Base-by-base conservation (phyloP, 805 yeast species). In the Hanseniaspora pseudoguilliermondii region DNA sequence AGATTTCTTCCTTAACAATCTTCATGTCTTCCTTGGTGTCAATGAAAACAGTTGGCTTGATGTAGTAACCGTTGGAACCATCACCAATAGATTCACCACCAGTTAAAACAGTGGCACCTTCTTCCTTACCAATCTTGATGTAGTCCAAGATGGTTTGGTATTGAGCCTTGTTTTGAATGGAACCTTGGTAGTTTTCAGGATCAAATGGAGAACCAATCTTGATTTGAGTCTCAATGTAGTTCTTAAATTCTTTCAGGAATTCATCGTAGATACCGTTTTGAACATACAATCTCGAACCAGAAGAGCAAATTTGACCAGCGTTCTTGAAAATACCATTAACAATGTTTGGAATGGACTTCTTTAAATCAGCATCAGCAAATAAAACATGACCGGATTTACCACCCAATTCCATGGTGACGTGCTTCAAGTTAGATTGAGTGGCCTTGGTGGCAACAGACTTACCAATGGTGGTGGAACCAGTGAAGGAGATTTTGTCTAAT, bases 271-370 rank as follows among this genome's bases (percentile, higher is more conserved):
- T 74, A 38, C 77, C 83, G 60, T 81, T 87, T 71, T 84, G 90
- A 59, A 84, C 77, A 66, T 79, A 83, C 57, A 84, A 74, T 77
- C 93, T 81, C 39, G 90, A 83, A 67, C 90, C 90, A 48, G 90
- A 86, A 63, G 85, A 81, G 68, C 91, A 84, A 57, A 84, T 86
- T 72, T 84, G 89, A 71, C 90, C 91, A 60, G 88, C 82, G 72
- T 84, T 84, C 73, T 76, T 79, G 75, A 83, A 83, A 64, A 84
- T 84, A 74, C 88, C 88, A 50, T 76, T 70, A 53, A 80, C 74
- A 63, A 83, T 75, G 65, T 76, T 75, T 56, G 73, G 68, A 49
- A 73, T 65, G 49, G 76, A 68, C n/a, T 46, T 50, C 42, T 66
- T 67, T 54, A 78, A 72, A 60, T 82, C 73, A 59, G 83, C 84